phyloP scores from a whole-genome alignment of 441 rosid species.

The Bruguiera hainesii region DNA sequence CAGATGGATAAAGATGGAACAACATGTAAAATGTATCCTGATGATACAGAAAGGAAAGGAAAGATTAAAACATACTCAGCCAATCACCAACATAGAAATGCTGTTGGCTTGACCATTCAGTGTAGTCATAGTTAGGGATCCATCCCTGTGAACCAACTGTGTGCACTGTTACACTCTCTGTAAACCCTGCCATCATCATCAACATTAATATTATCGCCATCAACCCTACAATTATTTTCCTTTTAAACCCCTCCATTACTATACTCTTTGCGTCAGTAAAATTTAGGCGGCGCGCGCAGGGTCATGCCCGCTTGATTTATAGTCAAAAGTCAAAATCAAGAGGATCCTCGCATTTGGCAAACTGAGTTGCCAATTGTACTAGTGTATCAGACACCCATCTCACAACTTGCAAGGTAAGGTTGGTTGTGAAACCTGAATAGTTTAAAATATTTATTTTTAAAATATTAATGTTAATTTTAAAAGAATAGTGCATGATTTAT shows the following conservation, averaged over 20 bases:
- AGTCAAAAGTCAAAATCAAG: too few species aligned
- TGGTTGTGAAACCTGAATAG: too few species aligned
- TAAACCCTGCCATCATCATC: slow-evolving; percentile 6
- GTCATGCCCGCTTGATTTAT: too few species aligned
- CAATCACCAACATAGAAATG: slow-evolving; percentile 41
- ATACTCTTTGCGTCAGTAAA: not conserved
- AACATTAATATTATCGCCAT: slow-evolving; percentile 5
- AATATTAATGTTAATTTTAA: too few species aligned
- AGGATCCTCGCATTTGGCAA: too few species aligned
- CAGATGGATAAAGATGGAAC: not conserved
- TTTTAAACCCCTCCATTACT: slow-evolving; percentile 3
- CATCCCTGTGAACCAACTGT: slow-evolving; percentile 40
- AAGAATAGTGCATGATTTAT: too few species aligned
- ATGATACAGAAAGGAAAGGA: not conserved
- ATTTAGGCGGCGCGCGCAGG: too few species aligned
- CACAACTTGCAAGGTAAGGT: too few species aligned
- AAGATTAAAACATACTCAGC: slow-evolving; percentile 34
- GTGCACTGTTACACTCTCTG: slow-evolving; percentile 10
- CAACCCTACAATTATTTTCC: not conserved
- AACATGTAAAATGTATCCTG: not conserved
- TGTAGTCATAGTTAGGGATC: slow-evolving; percentile 37
- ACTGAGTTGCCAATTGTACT: too few species aligned
- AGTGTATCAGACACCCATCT: too few species aligned
- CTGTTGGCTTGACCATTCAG: slow-evolving; percentile 35
- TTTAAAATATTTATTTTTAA: too few species aligned